Evolutionary conservation across 2,329 filamentous ascomycete species (phyloP).

Genomic region (Teratosphaeria epicoccoides): DNA sequence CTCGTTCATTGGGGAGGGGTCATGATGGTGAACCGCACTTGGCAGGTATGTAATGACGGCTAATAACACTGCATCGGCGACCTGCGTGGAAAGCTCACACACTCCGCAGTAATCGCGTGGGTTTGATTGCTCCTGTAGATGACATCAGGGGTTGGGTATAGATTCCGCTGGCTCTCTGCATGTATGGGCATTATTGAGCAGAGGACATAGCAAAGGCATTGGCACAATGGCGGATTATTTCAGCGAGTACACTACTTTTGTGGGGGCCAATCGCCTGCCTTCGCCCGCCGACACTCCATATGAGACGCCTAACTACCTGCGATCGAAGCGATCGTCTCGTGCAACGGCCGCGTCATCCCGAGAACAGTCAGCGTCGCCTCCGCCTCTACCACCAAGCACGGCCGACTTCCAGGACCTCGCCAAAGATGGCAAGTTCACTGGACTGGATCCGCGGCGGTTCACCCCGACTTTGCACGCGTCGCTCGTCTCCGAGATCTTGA

Average conservation of each 20-base stretch:
- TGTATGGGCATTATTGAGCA: neutral
- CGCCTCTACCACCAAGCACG: slow-evolving; percentile 39
- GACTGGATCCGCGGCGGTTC: slow-evolving; percentile 81
- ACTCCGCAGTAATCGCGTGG: neutral
- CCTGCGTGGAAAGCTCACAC: neutral
- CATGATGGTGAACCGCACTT: neutral
- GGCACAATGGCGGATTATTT: slow-evolving; percentile 34
- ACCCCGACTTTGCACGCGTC: slow-evolving; percentile 92
- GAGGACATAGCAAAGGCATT: neutral
- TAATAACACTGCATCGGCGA: neutral
- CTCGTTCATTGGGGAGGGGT: neutral
- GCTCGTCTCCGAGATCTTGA: slow-evolving; percentile 85
- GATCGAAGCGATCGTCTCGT: slow-evolving; percentile 55
- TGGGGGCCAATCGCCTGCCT: slow-evolving; percentile 50
- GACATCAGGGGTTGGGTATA: neutral
- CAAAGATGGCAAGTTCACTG: slow-evolving; percentile 45
- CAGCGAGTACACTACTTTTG: slow-evolving; percentile 33
- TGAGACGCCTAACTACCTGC: slow-evolving; percentile 41
- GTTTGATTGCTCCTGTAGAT: neutral
- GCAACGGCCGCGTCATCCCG: slow-evolving; percentile 50
- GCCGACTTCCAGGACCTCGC: slow-evolving; percentile 26
- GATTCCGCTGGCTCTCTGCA: neutral
- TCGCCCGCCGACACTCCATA: slow-evolving; percentile 64
- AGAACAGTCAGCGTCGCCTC: slow-evolving; percentile 51
- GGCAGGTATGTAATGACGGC: neutral